Base-by-base conservation (phyloP, 2,329 filamentous ascomycete genomes). In the Ophiocordyceps camponoti-saundersi region DNA sequence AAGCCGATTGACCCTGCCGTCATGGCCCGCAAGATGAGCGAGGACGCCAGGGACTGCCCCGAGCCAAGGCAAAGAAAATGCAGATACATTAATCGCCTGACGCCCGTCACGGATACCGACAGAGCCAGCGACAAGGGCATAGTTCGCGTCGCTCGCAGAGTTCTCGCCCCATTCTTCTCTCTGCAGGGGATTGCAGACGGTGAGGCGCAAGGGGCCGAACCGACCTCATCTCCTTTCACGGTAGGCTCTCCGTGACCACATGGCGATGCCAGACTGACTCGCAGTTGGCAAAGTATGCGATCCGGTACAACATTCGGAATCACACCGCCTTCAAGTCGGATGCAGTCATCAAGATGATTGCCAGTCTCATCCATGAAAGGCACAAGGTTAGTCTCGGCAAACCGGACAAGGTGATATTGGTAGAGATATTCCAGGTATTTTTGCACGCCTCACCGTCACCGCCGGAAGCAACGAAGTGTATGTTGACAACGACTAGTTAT, bases 381-480 rank as follows among this genome's bases (percentile, higher is more conserved):
- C 85, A 92, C 63, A 82, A 80, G 56, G 86, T 92, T 49, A 79
- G 89, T 55, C 72, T 93, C n/a, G 75, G 71, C 44, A 73, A 71
- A n/a, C 84, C 85, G 32, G 84, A 90, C 64, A 77, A 85, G 58
- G 76, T 89, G 30, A 81, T 92, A 53, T 65, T 90, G 50, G 77
- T 92, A 48, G 85, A 92, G 56, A 73, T 92, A 48, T 90, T 83
- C 61, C 79, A 87, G 74, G 85, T 85, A 71, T 52, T 62, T n/a
- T n/a, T n/a, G 48, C 22, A 22, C 34, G 16, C 12, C 20, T 42
- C 18, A 42, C 18, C 40, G 21, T 22, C 23, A 16, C 11, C 11
- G 34, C n/a, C n/a, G 12, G 13, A 16, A 16, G n/a, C 20, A n/a
- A n/a, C n/a, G n/a, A n/a, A n/a, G n/a, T n/a, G 22, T 10, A 16